Percentiles rank a stretch among this genome's conserved stretches.
Evolutionary conservation across 129 eudicot genomes (phyloP).

Genomic region (Tanacetum coccineum): DNA sequence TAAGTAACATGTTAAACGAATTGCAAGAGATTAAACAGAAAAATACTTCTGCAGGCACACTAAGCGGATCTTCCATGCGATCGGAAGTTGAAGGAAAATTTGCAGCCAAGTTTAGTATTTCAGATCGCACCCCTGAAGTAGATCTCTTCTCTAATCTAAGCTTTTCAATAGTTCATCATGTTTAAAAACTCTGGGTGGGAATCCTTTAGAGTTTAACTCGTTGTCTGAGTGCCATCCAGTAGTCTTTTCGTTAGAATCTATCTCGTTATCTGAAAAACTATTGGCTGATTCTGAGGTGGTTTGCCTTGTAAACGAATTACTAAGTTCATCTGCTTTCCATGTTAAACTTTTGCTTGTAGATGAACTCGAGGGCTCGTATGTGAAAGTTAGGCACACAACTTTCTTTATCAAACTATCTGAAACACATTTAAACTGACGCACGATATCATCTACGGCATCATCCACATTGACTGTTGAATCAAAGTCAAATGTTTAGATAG

Average conservation of each 20-base stretch:
- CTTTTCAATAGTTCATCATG: constrained; percentile 38
- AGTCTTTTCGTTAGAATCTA: constrained; percentile 33
- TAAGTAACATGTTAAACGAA: background rate
- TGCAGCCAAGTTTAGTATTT: constrained; percentile 32
- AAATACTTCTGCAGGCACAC: constrained; percentile 86
- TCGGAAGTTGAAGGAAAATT: constrained; percentile 44
- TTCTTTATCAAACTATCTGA: constrained; percentile 85
- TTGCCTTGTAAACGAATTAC: constrained; percentile 43
- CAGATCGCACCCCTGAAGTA: constrained; percentile 35
- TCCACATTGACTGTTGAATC: constrained; percentile 82
- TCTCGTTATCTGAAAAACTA: constrained; percentile 65
- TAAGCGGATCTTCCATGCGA: constrained; percentile 49
- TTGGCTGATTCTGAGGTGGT: constrained; percentile 54
- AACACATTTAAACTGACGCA: constrained; percentile 95
- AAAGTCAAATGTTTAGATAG: constrained; percentile 12
- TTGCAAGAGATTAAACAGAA: background rate
- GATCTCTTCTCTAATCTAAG: constrained; percentile 34
- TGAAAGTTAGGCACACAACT: constrained; percentile 62
- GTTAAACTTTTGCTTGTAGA: constrained; percentile 44
- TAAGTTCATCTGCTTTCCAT: constrained; percentile 62
- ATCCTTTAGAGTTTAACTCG: constrained; percentile 62
- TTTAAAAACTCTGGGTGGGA: constrained; percentile 64
- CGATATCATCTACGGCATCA: constrained; percentile 98
- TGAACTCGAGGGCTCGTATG: constrained; percentile 35
- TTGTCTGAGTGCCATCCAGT: constrained; percentile 90